phyloP scores from a whole-genome alignment of 108 stramenopile genomes.

The Fragilaria radians region DNA sequence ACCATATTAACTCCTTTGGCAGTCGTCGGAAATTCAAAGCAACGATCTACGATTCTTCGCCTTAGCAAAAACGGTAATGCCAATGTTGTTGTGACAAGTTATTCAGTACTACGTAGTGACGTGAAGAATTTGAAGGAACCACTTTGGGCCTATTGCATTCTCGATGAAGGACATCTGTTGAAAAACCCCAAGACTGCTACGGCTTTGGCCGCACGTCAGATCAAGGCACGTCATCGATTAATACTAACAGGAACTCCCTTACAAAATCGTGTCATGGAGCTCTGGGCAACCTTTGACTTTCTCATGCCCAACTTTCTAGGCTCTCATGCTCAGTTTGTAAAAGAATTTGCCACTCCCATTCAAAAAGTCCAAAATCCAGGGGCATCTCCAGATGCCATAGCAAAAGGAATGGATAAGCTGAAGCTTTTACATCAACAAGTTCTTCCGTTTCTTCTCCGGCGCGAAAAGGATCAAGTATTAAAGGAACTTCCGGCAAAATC shows the following conservation, averaged over 20 bases:
- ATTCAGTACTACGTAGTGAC: conserved; percentile 63
- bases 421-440: conserved; percentile 89
- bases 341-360: conserved; percentile 83
- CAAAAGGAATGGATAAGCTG: conserved; percentile 60
- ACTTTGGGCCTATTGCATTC: conserved; percentile 72
- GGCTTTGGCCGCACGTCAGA: conserved; percentile 66
- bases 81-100: conserved; percentile 87
- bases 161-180: conserved; percentile 93
- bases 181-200: conserved; percentile 90
- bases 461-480: conserved; percentile 91
- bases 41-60: conserved; percentile 8
- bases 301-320: conserved; percentile 96
- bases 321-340: conserved; percentile 53
- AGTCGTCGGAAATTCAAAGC: conserved; percentile 30
- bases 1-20: conserved; percentile 41
- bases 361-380: conserved; percentile 49
- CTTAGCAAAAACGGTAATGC: conserved; percentile 22
- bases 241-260: conserved; percentile 91
- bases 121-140: conserved; percentile 38
- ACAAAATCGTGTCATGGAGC: conserved; percentile 96
- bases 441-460: conserved; percentile 88
- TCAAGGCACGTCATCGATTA: conserved; percentile 66
- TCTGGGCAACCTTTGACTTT: conserved; percentile 97
- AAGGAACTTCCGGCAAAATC: conserved; percentile 94
- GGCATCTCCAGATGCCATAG: conserved; percentile 50